Conservation (phyloP, 2,329 filamentous ascomycete species). For the Bisporella sp. region DNA sequence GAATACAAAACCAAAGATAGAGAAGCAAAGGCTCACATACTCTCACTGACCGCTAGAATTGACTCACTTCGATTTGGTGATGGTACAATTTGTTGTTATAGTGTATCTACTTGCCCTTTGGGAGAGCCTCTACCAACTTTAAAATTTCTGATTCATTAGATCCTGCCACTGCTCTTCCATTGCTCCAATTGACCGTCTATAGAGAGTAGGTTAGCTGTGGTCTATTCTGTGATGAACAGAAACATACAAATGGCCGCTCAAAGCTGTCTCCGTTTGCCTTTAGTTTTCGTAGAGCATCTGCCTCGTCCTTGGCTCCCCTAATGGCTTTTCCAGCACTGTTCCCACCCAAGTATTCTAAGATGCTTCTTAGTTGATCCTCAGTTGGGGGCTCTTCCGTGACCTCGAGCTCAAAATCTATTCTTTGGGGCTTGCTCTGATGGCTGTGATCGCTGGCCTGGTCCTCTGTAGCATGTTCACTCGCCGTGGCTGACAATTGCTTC, state of each 20-base stretch:
- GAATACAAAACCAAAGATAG: background rate
- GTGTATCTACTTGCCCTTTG: conserved; percentile 22
- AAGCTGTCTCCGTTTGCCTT: conserved; percentile 64
- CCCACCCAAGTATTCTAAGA: conserved; percentile 72
- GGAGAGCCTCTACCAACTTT: conserved; percentile 62
- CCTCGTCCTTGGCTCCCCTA: conserved; percentile 63
- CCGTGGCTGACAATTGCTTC: conserved; percentile 70
- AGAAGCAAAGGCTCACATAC: background rate
- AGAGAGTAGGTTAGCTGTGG: conserved; percentile 18
- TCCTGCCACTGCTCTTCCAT: conserved; percentile 71
- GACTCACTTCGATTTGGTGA: background rate
- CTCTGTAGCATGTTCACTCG: conserved; percentile 59
- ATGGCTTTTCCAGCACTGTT: conserved; percentile 58
- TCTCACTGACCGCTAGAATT: background rate
- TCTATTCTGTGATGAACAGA: background rate
- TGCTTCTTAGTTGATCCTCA: conserved; percentile 71
- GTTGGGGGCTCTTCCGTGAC: conserved; percentile 78
- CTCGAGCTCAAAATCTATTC: conserved; percentile 76
- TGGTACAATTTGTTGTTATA: conserved; percentile 3
- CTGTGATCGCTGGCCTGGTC: conserved; percentile 66
- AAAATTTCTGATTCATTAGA: conserved; percentile 85
- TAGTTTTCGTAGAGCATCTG: conserved; percentile 74
- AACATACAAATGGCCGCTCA: conserved; percentile 67
- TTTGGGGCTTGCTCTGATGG: conserved; percentile 44
- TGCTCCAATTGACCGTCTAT: conserved; percentile 83